Evolutionary conservation across 2,329 filamentous ascomycete genomes (phyloP).

Genomic region (Colletotrichum endophyticum): DNA sequence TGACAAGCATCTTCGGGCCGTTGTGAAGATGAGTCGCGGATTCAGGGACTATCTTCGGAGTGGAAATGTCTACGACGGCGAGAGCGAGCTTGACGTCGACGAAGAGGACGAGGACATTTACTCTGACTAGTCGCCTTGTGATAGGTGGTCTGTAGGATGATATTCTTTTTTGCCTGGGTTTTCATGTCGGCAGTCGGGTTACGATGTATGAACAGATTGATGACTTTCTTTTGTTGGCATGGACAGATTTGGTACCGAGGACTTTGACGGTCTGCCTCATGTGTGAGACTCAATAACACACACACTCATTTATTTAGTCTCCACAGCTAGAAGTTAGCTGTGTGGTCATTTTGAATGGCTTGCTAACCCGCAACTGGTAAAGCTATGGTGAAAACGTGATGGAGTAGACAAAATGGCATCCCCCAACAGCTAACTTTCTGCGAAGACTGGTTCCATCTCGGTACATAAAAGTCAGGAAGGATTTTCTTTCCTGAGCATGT

Average conservation of each 20-base stretch:
- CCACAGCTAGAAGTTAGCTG: neutral
- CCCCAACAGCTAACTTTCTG: neutral
- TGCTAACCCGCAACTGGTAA: neutral
- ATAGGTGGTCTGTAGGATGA: neutral
- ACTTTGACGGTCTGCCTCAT: neutral
- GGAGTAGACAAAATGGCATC: neutral
- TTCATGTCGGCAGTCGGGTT: neutral
- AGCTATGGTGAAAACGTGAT: neutral
- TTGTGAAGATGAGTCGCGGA: slow-evolving; percentile 25
- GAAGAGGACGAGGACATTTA: slow-evolving; percentile 14
- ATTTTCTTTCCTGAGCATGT: neutral
- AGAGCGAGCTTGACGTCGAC: slow-evolving; percentile 12
- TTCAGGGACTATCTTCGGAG: slow-evolving; percentile 33
- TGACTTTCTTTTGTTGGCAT: neutral
- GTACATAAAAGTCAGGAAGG: neutral
- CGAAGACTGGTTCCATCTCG: neutral
- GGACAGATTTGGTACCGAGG: neutral
- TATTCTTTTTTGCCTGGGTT: neutral
- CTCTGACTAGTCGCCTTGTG: neutral
- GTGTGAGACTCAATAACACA: neutral
- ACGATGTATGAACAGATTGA: neutral
- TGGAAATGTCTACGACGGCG: slow-evolving; percentile 5
- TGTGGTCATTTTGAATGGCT: neutral
- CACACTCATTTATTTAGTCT: neutral
- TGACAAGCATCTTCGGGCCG: slow-evolving; percentile 25